A percentile compares a stretch with the other conserved stretches of the same genome.
These are phyloP conservation scores for Aquilaria malaccensis DNA, from an alignment of 345 rosid species.

Conservation along the genomic window DNA sequence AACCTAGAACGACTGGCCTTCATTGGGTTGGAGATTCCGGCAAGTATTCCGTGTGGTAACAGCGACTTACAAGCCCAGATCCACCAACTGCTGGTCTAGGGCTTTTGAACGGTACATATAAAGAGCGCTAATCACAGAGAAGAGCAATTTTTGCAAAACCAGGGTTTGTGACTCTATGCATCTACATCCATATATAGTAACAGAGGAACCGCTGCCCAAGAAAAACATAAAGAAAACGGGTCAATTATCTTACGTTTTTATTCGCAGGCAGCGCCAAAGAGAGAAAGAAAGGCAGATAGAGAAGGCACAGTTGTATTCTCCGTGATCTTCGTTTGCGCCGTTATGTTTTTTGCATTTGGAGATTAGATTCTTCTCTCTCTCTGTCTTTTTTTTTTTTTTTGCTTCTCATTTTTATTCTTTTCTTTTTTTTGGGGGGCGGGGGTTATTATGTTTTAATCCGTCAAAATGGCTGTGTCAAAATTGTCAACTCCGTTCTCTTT, in stretches of 20 bases:
- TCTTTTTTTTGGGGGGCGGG: neutral
- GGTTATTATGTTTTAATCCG: constrained; percentile 11
- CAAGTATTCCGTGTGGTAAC: too few relatives aligned
- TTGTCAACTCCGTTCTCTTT: constrained; percentile 20
- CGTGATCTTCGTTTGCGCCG: constrained; percentile 23
- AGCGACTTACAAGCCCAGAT: too few relatives aligned
- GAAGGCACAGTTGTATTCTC: constrained; percentile 26
- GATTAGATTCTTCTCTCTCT: neutral
- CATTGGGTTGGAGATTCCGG: too few relatives aligned
- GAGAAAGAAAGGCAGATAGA: constrained; percentile 13
- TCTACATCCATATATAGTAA: too few relatives aligned
- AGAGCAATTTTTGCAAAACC: too few relatives aligned
- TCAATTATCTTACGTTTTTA: constrained; percentile 8
- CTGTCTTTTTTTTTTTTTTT: neutral
- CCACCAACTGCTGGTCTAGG: neutral
- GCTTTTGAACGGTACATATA: neutral
- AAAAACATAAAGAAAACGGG: too few relatives aligned
- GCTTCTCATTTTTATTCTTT: neutral
- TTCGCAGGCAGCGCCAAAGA: constrained; percentile 19
- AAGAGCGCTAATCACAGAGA: too few relatives aligned
- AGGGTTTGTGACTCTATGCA: neutral
- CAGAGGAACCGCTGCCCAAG: too few relatives aligned
- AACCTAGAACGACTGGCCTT: neutral
- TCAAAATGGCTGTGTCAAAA: constrained; percentile 13
- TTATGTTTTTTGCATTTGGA: constrained; percentile 6